Base-by-base conservation (phyloP, 208 protist species). In the Wallacemonas sp. region DNA sequence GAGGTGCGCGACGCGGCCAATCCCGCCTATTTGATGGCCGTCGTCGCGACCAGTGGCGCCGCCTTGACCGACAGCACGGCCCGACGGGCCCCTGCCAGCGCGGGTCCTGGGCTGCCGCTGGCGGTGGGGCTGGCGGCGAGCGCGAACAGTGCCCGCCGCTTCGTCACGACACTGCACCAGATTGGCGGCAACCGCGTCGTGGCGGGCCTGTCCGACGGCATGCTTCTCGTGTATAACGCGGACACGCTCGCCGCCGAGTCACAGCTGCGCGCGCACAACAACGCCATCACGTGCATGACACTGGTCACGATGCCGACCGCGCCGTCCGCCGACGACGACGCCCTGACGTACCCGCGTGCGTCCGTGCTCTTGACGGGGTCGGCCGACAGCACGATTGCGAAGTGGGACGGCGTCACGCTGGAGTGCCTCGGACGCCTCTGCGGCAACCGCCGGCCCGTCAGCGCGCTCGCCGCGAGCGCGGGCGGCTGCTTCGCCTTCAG, bases 401-500 rank as follows among this genome's bases (percentile, higher is more conserved):
- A 85, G 38, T 93, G 87, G 87, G 74, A 81, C 33, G 76, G 67
- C 10, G 67, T 78, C 1, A 76, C 74, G 32, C 67, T 93, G 61
- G 75, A 72, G 29, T 81, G 74, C 20, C 52, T 93, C 12, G 65
- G 77, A 26, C 72, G 77, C 1, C 70, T 93, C 38, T 64, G 71
- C 28, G 79, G 76, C 29, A 75, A 81, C 31, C 31, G 48, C n/a
- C 64, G 45, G 7, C 72, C 75, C 23, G 71, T 91, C 29, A 79
- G 76, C 12, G 63, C 82, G 14, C 64, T 94, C 11, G 78, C 75
- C 22, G 70, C 72, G 3, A 82, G 71, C 16, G 23, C 28, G 0
- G 76, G 70, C 48, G 85, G 88, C 41, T 76, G 65, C 33, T 91
- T 84, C 64, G 72, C 70, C 18, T 81, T 94, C 67, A 89, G 82